Percentiles rank a stretch among this genome's conserved stretches.
Evolutionary conservation across 768 basidiomycete species (phyloP).

Genomic region (Psilocybe cubensis): DNA sequence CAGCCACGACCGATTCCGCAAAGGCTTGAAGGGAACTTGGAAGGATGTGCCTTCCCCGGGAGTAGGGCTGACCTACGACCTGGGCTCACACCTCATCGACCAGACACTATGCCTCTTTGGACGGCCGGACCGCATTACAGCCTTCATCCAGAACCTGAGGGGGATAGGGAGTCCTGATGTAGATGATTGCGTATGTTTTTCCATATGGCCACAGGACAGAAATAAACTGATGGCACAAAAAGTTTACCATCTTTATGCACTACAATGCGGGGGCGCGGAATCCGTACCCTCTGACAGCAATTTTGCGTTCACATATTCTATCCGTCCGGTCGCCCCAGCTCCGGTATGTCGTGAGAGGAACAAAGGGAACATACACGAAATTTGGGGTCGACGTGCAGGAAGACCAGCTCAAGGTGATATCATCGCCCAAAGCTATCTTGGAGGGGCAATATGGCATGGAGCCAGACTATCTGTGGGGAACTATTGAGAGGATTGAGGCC

Average conservation of each 20-base stretch:
- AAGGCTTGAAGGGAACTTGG: constrained; percentile 72
- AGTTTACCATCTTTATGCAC: constrained; percentile 60
- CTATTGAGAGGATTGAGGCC: constrained; percentile 54
- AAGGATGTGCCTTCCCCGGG: constrained; percentile 70
- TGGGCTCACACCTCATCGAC: constrained; percentile 82
- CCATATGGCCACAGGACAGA: not conserved
- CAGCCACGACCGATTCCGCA: constrained; percentile 79
- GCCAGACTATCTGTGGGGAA: constrained; percentile 65
- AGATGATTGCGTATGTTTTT: constrained; percentile 57
- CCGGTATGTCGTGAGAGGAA: constrained; percentile 74
- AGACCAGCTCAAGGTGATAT: constrained; percentile 66
- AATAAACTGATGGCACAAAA: not conserved
- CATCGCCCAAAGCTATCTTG: constrained; percentile 48
- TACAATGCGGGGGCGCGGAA: constrained; percentile 43
- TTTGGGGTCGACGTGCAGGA: constrained; percentile 82
- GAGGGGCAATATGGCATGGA: constrained; percentile 59
- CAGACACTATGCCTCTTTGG: constrained; percentile 80
- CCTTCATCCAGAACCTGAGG: constrained; percentile 70
- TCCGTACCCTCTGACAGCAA: constrained; percentile 63
- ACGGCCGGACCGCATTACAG: constrained; percentile 67
- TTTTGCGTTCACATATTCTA: constrained; percentile 69
- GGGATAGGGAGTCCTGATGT: constrained; percentile 65
- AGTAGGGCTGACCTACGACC: constrained; percentile 73
- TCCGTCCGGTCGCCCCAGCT: constrained; percentile 69
- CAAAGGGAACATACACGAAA: constrained; percentile 74